Conservation (phyloP, 1,284 basidiomycete species). For the Malassezia furfur region DNA sequence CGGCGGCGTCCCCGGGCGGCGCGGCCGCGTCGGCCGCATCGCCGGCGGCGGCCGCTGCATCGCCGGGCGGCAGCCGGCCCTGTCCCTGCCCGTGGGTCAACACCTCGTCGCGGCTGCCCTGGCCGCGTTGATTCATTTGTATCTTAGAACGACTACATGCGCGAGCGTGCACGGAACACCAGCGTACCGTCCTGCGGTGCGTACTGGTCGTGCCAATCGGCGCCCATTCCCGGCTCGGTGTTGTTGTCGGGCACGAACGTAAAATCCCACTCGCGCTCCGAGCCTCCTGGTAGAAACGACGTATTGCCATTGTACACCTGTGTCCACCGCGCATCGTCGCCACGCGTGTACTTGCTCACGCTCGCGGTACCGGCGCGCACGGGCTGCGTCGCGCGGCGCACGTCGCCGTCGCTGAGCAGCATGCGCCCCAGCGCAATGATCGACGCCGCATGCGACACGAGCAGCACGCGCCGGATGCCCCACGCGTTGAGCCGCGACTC, state of each 20-base stretch:
- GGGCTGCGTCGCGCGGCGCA: slow-evolving; percentile 44
- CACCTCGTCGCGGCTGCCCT: slow-evolving; percentile 11
- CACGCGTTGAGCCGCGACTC: slow-evolving; percentile 21
- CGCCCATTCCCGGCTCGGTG: slow-evolving; percentile 33
- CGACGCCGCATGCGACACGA: slow-evolving; percentile 71
- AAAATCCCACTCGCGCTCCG: slow-evolving; percentile 64
- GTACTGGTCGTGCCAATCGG: slow-evolving; percentile 27
- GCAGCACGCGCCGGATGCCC: slow-evolving; percentile 55
- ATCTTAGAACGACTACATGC: neutral
- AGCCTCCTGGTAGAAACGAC: slow-evolving; percentile 51
- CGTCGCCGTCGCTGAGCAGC: slow-evolving; percentile 53
- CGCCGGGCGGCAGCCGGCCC: neutral
- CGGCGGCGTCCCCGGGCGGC: too few species aligned
- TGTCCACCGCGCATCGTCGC: slow-evolving; percentile 17
- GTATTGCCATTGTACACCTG: slow-evolving; percentile 33
- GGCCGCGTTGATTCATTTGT: slow-evolving; percentile 6
- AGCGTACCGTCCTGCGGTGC: slow-evolving; percentile 2
- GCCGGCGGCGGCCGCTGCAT: neutral
- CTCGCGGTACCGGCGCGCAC: slow-evolving; percentile 37
- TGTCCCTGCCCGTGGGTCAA: slow-evolving; percentile 13
- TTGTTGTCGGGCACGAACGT: slow-evolving; percentile 27
- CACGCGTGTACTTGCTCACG: slow-evolving; percentile 31
- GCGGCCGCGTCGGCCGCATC: neutral
- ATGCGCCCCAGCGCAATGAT: slow-evolving; percentile 61
- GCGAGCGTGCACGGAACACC: neutral